Conservation (phyloP, 208 protist genomes). For the Crithidia acanthocephali region DNA sequence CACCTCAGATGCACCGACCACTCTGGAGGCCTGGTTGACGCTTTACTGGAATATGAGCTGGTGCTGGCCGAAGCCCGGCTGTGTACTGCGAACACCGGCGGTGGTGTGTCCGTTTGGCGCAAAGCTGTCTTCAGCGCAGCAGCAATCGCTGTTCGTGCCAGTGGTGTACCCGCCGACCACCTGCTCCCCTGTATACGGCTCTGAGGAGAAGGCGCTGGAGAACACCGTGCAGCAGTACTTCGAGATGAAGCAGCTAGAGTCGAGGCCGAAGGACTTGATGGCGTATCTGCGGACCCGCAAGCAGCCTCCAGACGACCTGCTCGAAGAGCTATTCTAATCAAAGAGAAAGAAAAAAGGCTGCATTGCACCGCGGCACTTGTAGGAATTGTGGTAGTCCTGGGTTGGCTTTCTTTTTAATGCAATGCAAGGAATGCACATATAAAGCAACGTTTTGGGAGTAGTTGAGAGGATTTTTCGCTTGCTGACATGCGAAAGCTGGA, state of each 20-base stretch:
- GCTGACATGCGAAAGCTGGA: too few relatives aligned
- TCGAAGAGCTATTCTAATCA: slow-evolving; percentile 88
- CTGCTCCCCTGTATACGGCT: slow-evolving; percentile 68
- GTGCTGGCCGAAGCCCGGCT: slow-evolving; percentile 85
- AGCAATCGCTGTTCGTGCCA: slow-evolving; percentile 52
- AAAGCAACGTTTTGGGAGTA: too few relatives aligned
- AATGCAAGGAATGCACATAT: too few relatives aligned
- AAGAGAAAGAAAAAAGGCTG: not conserved
- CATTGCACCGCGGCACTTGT: too few relatives aligned
- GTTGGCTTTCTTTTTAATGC: too few relatives aligned
- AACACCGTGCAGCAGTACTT: slow-evolving; percentile 77
- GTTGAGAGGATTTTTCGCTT: too few relatives aligned
- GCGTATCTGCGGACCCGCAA: slow-evolving; percentile 71
- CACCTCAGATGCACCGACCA: slow-evolving; percentile 15
- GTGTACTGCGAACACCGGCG: slow-evolving; percentile 54
- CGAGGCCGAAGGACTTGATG: slow-evolving; percentile 44
- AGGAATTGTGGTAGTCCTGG: too few relatives aligned
- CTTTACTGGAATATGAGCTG: slow-evolving; percentile 68
- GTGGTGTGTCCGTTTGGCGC: slow-evolving; percentile 36
- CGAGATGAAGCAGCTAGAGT: slow-evolving; percentile 67
- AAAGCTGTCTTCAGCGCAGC: slow-evolving; percentile 13
- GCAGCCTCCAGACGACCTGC: slow-evolving; percentile 53
- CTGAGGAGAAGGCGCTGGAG: slow-evolving; percentile 59
- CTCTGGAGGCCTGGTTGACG: slow-evolving; percentile 47
- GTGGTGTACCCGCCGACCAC: slow-evolving; percentile 70